A percentile compares a stretch with the other conserved stretches of the same genome.
Evolutionary conservation across 176 grass and related monocot genomes (phyloP).

Genomic region (Oryza australiensis): DNA sequence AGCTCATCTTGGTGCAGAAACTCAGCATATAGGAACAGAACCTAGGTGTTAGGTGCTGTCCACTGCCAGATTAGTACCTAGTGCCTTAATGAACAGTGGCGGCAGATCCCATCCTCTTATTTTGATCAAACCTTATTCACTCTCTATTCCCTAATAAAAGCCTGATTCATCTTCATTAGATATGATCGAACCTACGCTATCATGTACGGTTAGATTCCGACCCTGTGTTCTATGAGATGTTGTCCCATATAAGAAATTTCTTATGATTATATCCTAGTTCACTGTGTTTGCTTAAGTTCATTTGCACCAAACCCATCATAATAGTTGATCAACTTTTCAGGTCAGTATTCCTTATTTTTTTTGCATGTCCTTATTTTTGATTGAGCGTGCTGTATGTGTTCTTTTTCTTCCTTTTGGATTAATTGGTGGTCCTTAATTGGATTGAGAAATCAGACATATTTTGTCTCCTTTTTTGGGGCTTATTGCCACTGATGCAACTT

Average conservation of each 20-base stretch:
- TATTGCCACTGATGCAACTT: no score
- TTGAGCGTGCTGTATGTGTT: no score
- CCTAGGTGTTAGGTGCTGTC: neutral
- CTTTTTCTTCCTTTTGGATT: no score
- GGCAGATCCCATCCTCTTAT: neutral
- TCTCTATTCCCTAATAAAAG: neutral
- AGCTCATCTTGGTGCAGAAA: slow-evolving; percentile 21
- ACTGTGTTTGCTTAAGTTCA: neutral
- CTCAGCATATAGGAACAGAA: neutral
- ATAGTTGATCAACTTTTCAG: neutral
- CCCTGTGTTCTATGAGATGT: neutral
- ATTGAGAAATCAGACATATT: no score
- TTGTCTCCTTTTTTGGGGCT: no score
- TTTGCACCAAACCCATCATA: neutral
- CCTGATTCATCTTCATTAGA: neutral
- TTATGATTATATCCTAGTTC: neutral
- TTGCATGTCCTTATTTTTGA: neutral
- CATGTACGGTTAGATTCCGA: neutral
- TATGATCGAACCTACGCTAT: neutral
- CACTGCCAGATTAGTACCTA: neutral
- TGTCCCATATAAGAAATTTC: neutral
- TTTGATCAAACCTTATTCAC: neutral
- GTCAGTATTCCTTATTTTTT: neutral
- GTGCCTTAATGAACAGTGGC: neutral
- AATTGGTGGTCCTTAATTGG: no score